Conservation (phyloP, 2,329 filamentous ascomycete genomes). For the Neodidymelliopsis sp. region DNA sequence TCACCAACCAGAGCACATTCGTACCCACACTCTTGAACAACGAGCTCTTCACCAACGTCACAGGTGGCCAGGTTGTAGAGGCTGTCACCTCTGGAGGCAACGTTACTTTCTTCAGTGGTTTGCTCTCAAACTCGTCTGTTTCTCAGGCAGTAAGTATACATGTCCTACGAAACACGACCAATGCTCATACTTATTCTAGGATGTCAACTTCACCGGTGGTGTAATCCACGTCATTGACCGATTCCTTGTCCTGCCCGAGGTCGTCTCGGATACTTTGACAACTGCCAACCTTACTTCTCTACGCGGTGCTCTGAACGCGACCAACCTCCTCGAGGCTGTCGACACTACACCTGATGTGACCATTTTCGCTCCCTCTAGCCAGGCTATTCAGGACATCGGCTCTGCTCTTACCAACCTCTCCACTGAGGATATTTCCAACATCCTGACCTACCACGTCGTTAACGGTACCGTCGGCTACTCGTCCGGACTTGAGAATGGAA, state of each 20-base stretch:
- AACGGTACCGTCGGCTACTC: conserved; percentile 64
- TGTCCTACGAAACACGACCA: not conserved
- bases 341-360: conserved; percentile 60
- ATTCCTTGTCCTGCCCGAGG: conserved; percentile 52
- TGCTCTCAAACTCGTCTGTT: conserved; percentile 59
- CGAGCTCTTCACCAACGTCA: conserved; percentile 63
- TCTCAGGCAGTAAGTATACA: conserved; percentile 54
- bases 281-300: conserved; percentile 51
- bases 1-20: conserved; percentile 54
- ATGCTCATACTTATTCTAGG: conserved; percentile 32
- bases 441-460: conserved; percentile 72
- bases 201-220: conserved; percentile 55
- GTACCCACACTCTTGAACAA: conserved; percentile 60
- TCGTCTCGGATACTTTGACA: conserved; percentile 39
- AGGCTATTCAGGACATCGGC: conserved; percentile 65
- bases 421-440: conserved; percentile 56
- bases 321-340: conserved; percentile 53
- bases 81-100: conserved; percentile 51
- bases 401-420: conserved; percentile 59
- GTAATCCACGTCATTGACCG: conserved; percentile 57
- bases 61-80: conserved; percentile 66
- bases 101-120: conserved; percentile 61
- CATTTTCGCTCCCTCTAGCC: conserved; percentile 69
- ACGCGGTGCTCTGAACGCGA: conserved; percentile 50
- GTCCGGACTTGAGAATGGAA: conserved; percentile 52